Evolutionary conservation across 345 rosid genomes (phyloP).

Genomic region (Hypericum androsaemum): DNA sequence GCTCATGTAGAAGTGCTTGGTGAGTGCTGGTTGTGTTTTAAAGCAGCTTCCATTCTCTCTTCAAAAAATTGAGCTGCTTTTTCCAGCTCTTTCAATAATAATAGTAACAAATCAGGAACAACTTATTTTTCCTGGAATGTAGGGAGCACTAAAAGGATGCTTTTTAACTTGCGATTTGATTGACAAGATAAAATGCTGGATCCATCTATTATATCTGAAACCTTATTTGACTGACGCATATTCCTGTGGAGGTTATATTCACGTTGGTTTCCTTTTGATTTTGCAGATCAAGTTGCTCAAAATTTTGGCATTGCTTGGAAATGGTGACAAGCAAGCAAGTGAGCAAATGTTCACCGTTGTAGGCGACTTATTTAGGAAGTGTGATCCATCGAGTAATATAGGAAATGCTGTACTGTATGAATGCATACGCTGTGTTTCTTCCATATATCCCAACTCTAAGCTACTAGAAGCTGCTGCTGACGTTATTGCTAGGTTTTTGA

Average conservation of each 20-base stretch:
- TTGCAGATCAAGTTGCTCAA: slow-evolving; percentile 85
- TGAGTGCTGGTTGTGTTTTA: too few species aligned
- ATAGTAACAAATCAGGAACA: too few species aligned
- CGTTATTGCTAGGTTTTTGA: slow-evolving; percentile 73
- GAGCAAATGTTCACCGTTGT: slow-evolving; percentile 89
- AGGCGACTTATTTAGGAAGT: slow-evolving; percentile 82
- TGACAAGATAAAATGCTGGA: too few species aligned
- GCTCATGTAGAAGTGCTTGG: too few species aligned
- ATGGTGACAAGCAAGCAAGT: slow-evolving; percentile 93
- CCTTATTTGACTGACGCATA: neutral
- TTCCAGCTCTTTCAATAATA: too few species aligned
- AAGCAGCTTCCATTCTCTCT: too few species aligned
- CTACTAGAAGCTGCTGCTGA: slow-evolving; percentile 85
- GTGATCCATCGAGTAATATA: slow-evolving; percentile 76
- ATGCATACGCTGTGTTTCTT: slow-evolving; percentile 87
- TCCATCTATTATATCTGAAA: neutral
- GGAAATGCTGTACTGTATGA: slow-evolving; percentile 90
- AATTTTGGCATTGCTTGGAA: slow-evolving; percentile 83
- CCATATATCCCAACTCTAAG: slow-evolving; percentile 73
- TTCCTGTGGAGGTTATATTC: neutral
- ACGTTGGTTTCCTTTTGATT: slow-evolving; percentile 11
- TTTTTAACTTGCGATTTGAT: too few species aligned
- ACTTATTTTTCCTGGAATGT: too few species aligned
- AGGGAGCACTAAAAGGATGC: too few species aligned
- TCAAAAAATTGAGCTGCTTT: too few species aligned